Evolutionary conservation across 2,329 filamentous ascomycete genomes (phyloP).

Genomic region (Karstenula rhodostoma): DNA sequence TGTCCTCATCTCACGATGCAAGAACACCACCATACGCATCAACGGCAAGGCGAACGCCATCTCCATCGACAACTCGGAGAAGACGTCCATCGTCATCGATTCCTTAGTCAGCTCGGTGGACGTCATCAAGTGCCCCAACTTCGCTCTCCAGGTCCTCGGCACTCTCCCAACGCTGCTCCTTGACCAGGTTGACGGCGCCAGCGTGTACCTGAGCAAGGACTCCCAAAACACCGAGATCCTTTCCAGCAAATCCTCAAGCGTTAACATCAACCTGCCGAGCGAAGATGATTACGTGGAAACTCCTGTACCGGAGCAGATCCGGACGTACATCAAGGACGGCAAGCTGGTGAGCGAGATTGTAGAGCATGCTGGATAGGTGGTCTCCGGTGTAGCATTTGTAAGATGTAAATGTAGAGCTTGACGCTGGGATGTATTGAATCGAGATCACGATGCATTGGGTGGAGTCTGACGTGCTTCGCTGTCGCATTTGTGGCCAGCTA

Average conservation of each 20-base stretch:
- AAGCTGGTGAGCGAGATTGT: constrained; percentile 92
- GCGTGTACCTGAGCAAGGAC: constrained; percentile 84
- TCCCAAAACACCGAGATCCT: constrained; percentile 83
- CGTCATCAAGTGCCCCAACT: constrained; percentile 93
- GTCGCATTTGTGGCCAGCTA: not conserved
- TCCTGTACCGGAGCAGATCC: constrained; percentile 88
- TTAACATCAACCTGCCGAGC: constrained; percentile 85
- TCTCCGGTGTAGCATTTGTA: not conserved
- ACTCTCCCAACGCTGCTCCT: constrained; percentile 86
- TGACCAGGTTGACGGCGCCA: constrained; percentile 91
- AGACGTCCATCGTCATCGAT: constrained; percentile 86
- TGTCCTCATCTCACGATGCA: constrained; percentile 90
- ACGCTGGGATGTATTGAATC: constrained; percentile 10
- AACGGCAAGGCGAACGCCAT: constrained; percentile 97
- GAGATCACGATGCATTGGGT: constrained; percentile 27
- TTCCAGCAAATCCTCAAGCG: constrained; percentile 83
- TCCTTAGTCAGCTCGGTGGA: constrained; percentile 90
- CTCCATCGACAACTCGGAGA: constrained; percentile 87
- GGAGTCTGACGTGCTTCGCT: constrained; percentile 23
- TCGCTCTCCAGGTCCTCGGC: constrained; percentile 91
- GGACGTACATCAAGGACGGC: constrained; percentile 79
- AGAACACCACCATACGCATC: constrained; percentile 87
- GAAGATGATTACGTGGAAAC: constrained; percentile 86
- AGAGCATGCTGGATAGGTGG: constrained; percentile 84
- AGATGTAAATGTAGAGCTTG: constrained; percentile 6